Conservation (phyloP, 371 early-diverging fungal species). For the Haplosporangium sp. region DNA sequence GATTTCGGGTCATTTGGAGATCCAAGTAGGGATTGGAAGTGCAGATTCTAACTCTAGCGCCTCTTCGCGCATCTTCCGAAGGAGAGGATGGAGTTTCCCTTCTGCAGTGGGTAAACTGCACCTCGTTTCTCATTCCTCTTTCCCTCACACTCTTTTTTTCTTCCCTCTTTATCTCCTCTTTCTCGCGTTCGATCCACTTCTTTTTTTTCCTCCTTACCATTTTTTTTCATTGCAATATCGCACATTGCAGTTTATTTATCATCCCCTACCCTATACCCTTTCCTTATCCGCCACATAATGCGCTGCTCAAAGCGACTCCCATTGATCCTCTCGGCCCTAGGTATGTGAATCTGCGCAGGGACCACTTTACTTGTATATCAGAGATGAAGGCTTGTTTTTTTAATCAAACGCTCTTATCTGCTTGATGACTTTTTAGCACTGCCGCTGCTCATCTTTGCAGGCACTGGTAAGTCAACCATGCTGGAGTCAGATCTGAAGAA, state of each 20-base stretch:
- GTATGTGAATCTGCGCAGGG: conserved; percentile 8
- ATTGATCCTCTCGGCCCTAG: conserved; percentile 47
- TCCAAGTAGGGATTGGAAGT: conserved; percentile 47
- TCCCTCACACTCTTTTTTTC: neutral
- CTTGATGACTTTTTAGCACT: conserved; percentile 21
- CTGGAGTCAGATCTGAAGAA: neutral
- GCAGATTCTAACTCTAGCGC: conserved; percentile 31
- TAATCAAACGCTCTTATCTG: neutral
- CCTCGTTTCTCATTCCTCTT: neutral
- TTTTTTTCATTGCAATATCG: too few species aligned
- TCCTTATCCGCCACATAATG: conserved; percentile 15
- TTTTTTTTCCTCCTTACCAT: neutral
- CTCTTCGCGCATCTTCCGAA: neutral
- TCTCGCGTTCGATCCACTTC: neutral
- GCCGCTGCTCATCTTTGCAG: conserved; percentile 31
- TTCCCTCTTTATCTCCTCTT: conserved; percentile 1
- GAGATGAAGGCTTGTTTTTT: neutral
- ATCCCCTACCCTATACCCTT: neutral
- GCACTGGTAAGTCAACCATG: conserved; percentile 20
- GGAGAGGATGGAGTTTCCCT: too few species aligned
- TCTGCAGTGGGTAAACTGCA: too few species aligned
- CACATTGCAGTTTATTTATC: too few species aligned
- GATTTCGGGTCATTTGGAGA: conserved; percentile 37
- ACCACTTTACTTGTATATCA: neutral
- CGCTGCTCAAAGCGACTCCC: conserved; percentile 54